These are phyloP conservation scores for Lachnellula arida DNA, from an alignment of 2,329 filamentous ascomycete genomes.

Conservation along the genomic window DNA sequence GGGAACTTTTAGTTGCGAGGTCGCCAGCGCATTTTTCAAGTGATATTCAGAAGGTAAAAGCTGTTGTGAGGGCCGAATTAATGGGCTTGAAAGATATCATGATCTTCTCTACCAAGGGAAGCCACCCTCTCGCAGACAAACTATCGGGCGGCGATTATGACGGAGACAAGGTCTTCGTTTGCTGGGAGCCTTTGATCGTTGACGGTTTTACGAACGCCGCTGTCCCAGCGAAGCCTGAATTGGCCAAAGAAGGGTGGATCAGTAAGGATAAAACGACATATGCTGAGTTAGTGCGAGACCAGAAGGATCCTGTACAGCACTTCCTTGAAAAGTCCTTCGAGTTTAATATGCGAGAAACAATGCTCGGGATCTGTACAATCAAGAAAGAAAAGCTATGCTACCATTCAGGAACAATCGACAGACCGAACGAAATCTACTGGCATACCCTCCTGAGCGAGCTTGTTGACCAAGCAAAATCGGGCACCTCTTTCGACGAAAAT, in stretches of 20 bases:
- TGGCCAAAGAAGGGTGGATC: slow-evolving; percentile 47
- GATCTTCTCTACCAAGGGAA: slow-evolving; percentile 65
- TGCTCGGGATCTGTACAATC: slow-evolving; percentile 61
- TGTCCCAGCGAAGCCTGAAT: slow-evolving; percentile 40
- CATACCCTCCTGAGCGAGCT: slow-evolving; percentile 49
- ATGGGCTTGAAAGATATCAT: slow-evolving; percentile 71
- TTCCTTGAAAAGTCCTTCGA: slow-evolving; percentile 51
- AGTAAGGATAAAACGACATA: slow-evolving; percentile 42
- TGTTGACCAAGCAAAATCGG: slow-evolving; percentile 55
- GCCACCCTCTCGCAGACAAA: slow-evolving; percentile 59
- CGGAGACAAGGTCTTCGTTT: slow-evolving; percentile 71
- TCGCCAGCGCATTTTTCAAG: slow-evolving; percentile 65
- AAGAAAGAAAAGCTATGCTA: slow-evolving; percentile 63
- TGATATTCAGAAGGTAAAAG: slow-evolving; percentile 66
- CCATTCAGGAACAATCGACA: slow-evolving; percentile 45
- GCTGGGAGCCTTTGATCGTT: slow-evolving; percentile 65
- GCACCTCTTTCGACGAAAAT: slow-evolving; percentile 42
- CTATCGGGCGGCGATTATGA: slow-evolving; percentile 80
- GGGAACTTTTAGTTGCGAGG: slow-evolving; percentile 64
- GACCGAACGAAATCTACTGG: slow-evolving; percentile 39
- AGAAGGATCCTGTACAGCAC: slow-evolving; percentile 20
- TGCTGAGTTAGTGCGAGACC: slow-evolving; percentile 10
- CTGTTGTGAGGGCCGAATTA: slow-evolving; percentile 53
- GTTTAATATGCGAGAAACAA: slow-evolving; percentile 52
- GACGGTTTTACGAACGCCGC: slow-evolving; percentile 59